Percentiles rank a stretch among this genome's conserved stretches.
These are phyloP conservation scores for Candida schatavii DNA, from an alignment of 805 yeast species.

Conservation along the genomic window DNA sequence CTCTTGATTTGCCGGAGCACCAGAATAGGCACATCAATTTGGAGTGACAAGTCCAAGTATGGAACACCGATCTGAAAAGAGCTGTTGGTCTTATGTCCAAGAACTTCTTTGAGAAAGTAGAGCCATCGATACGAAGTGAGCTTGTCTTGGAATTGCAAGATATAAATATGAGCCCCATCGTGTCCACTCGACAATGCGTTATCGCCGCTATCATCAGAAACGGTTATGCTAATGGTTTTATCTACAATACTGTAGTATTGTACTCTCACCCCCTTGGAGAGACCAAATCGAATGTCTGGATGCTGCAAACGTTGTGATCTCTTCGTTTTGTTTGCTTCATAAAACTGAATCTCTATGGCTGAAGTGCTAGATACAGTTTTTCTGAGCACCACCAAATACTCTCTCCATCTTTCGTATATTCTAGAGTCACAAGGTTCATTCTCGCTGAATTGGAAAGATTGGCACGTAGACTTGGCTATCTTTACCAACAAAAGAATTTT, in stretches of 20 bases:
- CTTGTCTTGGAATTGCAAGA: constrained; percentile 54
- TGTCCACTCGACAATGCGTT: constrained; percentile 9
- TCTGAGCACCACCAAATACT: constrained; percentile 69
- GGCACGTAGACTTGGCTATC: constrained; percentile 23
- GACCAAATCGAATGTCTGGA: constrained; percentile 19
- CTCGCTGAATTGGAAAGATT: constrained; percentile 38
- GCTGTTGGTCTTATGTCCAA: constrained; percentile 33
- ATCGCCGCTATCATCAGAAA: constrained; percentile 11
- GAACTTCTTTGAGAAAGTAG: constrained; percentile 48
- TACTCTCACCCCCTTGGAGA: constrained; percentile 27
- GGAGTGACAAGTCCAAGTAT: constrained; percentile 41
- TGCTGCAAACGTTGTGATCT: constrained; percentile 13
- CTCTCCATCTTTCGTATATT: constrained; percentile 73
- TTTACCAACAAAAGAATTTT: constrained; percentile 68
- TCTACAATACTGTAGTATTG: constrained; percentile 66
- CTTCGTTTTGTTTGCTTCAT: constrained; percentile 41
- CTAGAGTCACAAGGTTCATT: constrained; percentile 51
- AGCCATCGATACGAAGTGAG: constrained; percentile 62
- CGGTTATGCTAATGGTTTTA: constrained; percentile 58
- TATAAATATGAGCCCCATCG: constrained; percentile 36
- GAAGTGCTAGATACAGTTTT: constrained; percentile 48
- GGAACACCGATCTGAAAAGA: constrained; percentile 43
- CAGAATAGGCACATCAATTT: constrained; percentile 46
- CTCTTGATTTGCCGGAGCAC: constrained; percentile 15
- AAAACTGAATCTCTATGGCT: constrained; percentile 66